phyloP scores from a whole-genome alignment of 2,329 filamentous ascomycete species.

The Colletotrichum shisoi region DNA sequence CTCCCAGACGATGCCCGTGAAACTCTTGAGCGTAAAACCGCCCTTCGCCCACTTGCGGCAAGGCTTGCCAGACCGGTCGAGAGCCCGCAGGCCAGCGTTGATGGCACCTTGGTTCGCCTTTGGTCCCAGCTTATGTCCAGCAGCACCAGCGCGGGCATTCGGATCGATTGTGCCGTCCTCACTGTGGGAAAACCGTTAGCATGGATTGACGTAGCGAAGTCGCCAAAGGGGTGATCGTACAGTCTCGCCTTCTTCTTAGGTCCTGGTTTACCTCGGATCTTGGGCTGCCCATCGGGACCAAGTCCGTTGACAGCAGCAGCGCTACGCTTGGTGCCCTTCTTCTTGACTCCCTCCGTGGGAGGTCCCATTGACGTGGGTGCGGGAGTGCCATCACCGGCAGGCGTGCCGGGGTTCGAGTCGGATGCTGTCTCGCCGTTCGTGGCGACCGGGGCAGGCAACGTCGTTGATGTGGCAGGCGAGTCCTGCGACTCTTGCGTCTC shows the following conservation, averaged over 20 bases:
- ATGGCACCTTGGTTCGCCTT: conserved; percentile 98
- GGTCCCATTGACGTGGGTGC: conserved; percentile 66
- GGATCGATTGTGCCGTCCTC: conserved; percentile 71
- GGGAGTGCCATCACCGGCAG: conserved; percentile 64
- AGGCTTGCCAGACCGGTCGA: conserved; percentile 90
- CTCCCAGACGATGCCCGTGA: conserved; percentile 86
- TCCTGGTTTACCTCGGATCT: conserved; percentile 84
- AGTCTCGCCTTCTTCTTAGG: conserved; percentile 95
- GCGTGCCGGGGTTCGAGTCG: conserved; percentile 68
- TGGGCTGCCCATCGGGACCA: conserved; percentile 68
- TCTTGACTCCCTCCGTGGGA: conserved; percentile 70
- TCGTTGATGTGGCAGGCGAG: conserved; percentile 56
- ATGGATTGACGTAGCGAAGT: conserved; percentile 11
- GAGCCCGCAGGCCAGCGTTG: conserved; percentile 91
- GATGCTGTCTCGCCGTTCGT: conserved; percentile 65
- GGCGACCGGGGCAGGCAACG: conserved; percentile 51
- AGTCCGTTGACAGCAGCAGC: conserved; percentile 70
- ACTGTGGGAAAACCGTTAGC: conserved; percentile 49
- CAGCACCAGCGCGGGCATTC: conserved; percentile 55
- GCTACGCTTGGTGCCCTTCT: conserved; percentile 76
- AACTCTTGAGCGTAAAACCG: conserved; percentile 85
- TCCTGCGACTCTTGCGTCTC: conserved; percentile 51
- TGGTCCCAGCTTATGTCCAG: conserved; percentile 84
- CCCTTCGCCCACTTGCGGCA: conserved; percentile 91
- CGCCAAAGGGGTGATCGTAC: conserved; percentile 65